Conservation (phyloP, 345 rosid species). For the Ricinus communis region DNA sequence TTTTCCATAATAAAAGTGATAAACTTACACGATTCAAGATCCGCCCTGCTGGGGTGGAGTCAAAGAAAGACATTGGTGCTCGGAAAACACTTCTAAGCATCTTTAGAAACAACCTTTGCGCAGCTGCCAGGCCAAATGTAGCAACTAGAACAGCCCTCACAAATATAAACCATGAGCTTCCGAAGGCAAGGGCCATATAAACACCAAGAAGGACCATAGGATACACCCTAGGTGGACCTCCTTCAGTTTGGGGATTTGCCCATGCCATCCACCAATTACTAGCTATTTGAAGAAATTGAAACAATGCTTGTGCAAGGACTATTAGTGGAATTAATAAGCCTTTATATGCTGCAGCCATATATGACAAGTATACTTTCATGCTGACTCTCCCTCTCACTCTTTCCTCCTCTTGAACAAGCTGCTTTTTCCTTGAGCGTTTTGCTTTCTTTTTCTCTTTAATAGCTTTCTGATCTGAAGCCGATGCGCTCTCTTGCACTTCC, state of each 20-base stretch:
- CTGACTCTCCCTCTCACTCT: slow-evolving; percentile 92
- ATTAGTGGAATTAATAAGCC: slow-evolving; percentile 88
- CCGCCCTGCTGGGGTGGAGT: slow-evolving; percentile 97
- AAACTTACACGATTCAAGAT: slow-evolving; percentile 89
- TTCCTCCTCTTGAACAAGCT: slow-evolving; percentile 99
- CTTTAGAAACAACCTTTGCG: slow-evolving; percentile 84
- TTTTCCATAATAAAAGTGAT: slow-evolving; percentile 8
- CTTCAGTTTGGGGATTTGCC: slow-evolving; percentile 99
- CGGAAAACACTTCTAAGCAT: slow-evolving; percentile 95
- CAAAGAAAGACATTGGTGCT: slow-evolving; percentile 99
- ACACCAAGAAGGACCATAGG: slow-evolving; percentile 83
- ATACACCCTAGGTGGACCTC: slow-evolving; percentile 76
- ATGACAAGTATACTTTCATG: slow-evolving; percentile 96
- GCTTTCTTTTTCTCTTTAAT: slow-evolving; percentile 85
- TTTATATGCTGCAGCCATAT: slow-evolving; percentile 97
- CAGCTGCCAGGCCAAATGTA: slow-evolving; percentile 95
- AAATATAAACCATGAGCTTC: slow-evolving; percentile 94
- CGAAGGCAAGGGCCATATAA: slow-evolving; percentile 96
- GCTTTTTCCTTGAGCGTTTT: slow-evolving; percentile 85
- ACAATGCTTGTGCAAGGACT: slow-evolving; percentile 77
- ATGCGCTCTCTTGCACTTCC: slow-evolving; percentile 82
- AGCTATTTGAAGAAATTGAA: slow-evolving; percentile 98
- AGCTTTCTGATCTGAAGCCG: slow-evolving; percentile 74
- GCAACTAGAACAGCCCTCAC: slow-evolving; percentile 97
- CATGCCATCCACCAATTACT: slow-evolving; percentile 99